Evolutionary conservation across 768 basidiomycete species (phyloP).

Genomic region (Boletus rufocinnamomeus): DNA sequence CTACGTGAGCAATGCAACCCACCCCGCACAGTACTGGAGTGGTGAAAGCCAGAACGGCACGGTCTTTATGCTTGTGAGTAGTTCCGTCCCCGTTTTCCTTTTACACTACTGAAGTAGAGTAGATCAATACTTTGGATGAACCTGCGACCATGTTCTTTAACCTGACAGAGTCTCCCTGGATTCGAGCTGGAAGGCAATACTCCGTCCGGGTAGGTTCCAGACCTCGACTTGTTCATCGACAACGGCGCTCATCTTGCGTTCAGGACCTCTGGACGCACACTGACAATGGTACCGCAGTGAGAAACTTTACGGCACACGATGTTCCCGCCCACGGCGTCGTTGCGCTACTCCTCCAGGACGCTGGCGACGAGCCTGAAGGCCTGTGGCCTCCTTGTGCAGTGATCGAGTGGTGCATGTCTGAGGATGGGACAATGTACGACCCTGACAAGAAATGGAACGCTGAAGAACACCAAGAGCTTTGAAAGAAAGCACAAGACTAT

Average conservation of each 20-base stretch:
- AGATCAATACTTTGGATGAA: slow-evolving; percentile 63
- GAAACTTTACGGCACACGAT: slow-evolving; percentile 52
- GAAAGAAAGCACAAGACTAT: neutral
- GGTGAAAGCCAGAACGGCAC: slow-evolving; percentile 65
- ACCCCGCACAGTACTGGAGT: slow-evolving; percentile 74
- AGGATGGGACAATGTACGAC: slow-evolving; percentile 54
- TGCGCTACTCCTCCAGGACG: slow-evolving; percentile 64
- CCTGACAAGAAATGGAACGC: slow-evolving; percentile 30
- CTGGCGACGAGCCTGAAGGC: slow-evolving; percentile 64
- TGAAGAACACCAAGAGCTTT: slow-evolving; percentile 10
- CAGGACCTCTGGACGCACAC: slow-evolving; percentile 77
- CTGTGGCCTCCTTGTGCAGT: slow-evolving; percentile 58
- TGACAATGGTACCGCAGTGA: slow-evolving; percentile 63
- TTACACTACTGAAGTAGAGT: neutral
- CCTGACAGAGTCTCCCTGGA: slow-evolving; percentile 70
- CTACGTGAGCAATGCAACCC: slow-evolving; percentile 42
- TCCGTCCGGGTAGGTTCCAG: slow-evolving; percentile 53
- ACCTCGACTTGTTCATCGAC: neutral
- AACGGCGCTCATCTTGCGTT: neutral
- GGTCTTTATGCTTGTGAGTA: slow-evolving; percentile 62
- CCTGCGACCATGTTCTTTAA: slow-evolving; percentile 61
- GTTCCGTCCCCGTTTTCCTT: neutral
- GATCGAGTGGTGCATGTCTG: slow-evolving; percentile 56
- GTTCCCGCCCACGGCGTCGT: slow-evolving; percentile 73
- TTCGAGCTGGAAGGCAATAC: slow-evolving; percentile 66